phyloP scores from a whole-genome alignment of 306 rosid genomes.

The Prunus kanzakura region DNA sequence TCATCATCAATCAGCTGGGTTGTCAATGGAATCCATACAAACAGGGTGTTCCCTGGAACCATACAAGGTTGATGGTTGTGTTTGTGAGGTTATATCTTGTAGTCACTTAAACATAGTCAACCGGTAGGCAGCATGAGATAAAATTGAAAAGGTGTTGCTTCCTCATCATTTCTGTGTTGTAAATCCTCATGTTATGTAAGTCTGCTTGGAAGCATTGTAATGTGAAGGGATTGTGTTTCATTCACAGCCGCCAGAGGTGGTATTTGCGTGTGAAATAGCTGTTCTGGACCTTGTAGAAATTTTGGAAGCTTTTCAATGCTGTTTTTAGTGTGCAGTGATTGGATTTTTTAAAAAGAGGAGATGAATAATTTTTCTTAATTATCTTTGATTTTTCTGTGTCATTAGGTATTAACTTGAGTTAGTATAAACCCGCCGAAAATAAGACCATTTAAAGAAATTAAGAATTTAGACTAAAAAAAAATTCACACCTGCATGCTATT shows the following conservation, averaged over 20 bases:
- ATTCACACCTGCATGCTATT: not conserved
- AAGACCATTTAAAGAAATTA: too few species aligned
- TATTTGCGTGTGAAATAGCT: not conserved
- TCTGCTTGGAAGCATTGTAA: constrained; percentile 9
- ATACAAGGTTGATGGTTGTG: constrained; percentile 10
- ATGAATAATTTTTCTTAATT: not conserved
- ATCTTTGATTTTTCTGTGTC: not conserved
- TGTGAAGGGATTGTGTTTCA: not conserved
- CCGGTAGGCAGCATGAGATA: not conserved
- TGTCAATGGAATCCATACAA: not conserved
- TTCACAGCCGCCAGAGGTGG: not conserved
- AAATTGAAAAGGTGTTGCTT: not conserved
- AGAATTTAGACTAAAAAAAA: not conserved
- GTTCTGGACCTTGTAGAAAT: not conserved
- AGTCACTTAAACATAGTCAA: not conserved
- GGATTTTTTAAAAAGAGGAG: not conserved
- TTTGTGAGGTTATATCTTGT: constrained; percentile 9
- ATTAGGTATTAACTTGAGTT: too few species aligned
- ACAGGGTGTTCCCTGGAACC: not conserved
- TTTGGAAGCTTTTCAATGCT: not conserved
- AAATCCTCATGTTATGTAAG: constrained; percentile 12
- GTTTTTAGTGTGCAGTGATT: not conserved
- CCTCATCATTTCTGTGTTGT: constrained; percentile 5
- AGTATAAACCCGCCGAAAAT: too few species aligned
- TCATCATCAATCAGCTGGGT: not conserved